A percentile compares a stretch with the other conserved stretches of the same genome.
phyloP scores from a whole-genome alignment of 805 yeast species.

The Suhomyces vadensis region DNA sequence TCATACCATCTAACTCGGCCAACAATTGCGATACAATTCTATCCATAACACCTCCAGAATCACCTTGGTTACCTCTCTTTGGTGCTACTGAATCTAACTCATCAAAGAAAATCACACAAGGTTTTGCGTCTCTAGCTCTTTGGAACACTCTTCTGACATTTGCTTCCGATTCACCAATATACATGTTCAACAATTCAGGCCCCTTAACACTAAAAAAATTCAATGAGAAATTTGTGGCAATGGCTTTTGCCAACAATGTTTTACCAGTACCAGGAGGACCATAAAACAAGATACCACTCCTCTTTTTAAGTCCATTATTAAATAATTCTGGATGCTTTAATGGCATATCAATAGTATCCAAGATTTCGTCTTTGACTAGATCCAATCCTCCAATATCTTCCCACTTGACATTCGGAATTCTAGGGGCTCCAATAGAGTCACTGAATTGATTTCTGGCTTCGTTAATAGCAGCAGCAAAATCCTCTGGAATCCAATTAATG shows the following conservation, averaged over 20 bases:
- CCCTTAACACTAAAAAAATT: constrained; percentile 97
- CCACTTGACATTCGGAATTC: constrained; percentile 94
- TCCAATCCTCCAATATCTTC: constrained; percentile 97
- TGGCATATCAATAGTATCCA: constrained; percentile 96
- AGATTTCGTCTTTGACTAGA: constrained; percentile 82
- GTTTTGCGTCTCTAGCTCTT: constrained; percentile 92
- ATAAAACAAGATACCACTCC: constrained; percentile 91
- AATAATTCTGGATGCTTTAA: constrained; percentile 89
- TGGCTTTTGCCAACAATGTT: constrained; percentile 92
- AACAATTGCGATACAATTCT: constrained; percentile 92
- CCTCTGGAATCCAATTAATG: constrained; percentile 54
- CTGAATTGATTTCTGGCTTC: constrained; percentile 85
- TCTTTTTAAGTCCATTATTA: constrained; percentile 83
- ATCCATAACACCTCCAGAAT: constrained; percentile 99
- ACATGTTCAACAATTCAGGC: constrained; percentile 95
- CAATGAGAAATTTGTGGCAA: constrained; percentile 91
- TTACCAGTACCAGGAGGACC: constrained; percentile 99
- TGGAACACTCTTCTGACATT: constrained; percentile 94
- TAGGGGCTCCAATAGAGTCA: constrained; percentile 95
- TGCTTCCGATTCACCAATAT: constrained; percentile 98
- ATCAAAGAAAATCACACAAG: constrained; percentile 96
- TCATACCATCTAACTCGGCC: constrained; percentile 97
- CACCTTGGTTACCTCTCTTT: constrained; percentile 97
- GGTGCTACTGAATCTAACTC: constrained; percentile 98
- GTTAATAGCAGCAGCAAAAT: constrained; percentile 69